These are phyloP conservation scores for Boletus reticuloceps DNA, from an alignment of 768 basidiomycete genomes.

Conservation along the genomic window DNA sequence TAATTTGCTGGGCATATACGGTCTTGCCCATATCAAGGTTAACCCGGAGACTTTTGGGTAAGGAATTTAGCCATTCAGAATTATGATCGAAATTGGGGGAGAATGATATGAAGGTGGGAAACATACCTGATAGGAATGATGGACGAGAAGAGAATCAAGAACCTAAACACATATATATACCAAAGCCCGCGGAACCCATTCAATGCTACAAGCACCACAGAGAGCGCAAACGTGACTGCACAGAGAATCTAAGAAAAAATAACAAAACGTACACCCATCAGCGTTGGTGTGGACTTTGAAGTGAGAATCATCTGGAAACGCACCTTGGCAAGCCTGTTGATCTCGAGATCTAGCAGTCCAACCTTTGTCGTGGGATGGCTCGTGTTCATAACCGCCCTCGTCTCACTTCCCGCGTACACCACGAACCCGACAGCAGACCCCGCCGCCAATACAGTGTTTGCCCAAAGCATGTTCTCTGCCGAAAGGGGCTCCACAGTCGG, in stretches of 20 bases:
- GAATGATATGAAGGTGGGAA: not conserved
- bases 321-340: slow-evolving; percentile 94
- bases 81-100: not conserved
- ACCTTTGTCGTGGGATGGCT: slow-evolving; percentile 95
- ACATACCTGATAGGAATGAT: slow-evolving; percentile 97
- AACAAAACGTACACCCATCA: not conserved
- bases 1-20: slow-evolving; percentile 93
- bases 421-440: slow-evolving; percentile 92
- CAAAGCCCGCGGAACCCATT: slow-evolving; percentile 95
- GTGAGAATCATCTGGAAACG: slow-evolving; percentile 1
- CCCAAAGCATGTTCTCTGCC: slow-evolving; percentile 94
- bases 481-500: slow-evolving; percentile 79
- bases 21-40: slow-evolving; percentile 99
- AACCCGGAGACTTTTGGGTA: slow-evolving; percentile 74
- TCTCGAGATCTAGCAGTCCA: slow-evolving; percentile 88
- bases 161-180: slow-evolving; percentile 96
- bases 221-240: slow-evolving; percentile 88
- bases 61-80: not conserved
- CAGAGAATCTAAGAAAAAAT: slow-evolving; percentile 72
- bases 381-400: slow-evolving; percentile 98
- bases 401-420: slow-evolving; percentile 92
- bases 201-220: slow-evolving; percentile 87
- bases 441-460: slow-evolving; percentile 95
- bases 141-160: slow-evolving; percentile 96
- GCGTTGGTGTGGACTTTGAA: not conserved